Percentiles rank a stretch among this genome's conserved stretches.
These are phyloP conservation scores for Tanacetum coccineum DNA, from an alignment of 129 eudicot genomes.

Conservation along the genomic window DNA sequence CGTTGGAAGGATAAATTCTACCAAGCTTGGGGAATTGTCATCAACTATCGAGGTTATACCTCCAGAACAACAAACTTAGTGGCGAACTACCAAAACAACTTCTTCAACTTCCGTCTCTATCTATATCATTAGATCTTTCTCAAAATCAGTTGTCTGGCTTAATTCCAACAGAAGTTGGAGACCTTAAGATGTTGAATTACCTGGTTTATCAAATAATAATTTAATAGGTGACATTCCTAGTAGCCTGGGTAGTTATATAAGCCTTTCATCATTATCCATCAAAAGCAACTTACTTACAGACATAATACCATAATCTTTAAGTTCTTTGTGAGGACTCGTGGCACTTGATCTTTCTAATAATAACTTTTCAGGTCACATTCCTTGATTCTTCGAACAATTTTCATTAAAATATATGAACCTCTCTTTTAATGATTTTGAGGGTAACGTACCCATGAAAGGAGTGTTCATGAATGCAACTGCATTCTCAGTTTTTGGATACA, in stretches of 20 bases:
- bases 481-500: too few relatives aligned
- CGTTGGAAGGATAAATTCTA: conserved; percentile 16
- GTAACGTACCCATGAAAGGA: too few relatives aligned
- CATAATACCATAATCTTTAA: not conserved
- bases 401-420: conserved; percentile 10
- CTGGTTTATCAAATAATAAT: conserved; percentile 19
- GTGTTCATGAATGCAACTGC: too few relatives aligned
- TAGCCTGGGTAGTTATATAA: conserved; percentile 17
- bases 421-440: conserved; percentile 24
- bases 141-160: too few relatives aligned
- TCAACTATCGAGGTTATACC: not conserved
- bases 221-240: conserved; percentile 27
- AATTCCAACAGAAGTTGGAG: too few relatives aligned
- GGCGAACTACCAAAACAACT: conserved; percentile 18
- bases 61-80: conserved; percentile 15
- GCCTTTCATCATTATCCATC: conserved; percentile 21
- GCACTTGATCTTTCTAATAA: not conserved
- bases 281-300: not conserved
- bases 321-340: not conserved
- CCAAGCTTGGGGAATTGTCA: conserved; percentile 19
- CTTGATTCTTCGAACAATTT: conserved; percentile 1
- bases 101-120: conserved; percentile 30
- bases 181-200: too few relatives aligned
- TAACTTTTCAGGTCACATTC: conserved; percentile 34
- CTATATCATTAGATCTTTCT: conserved; percentile 11